Evolutionary conservation across 139 green algal genomes (phyloP).

Genomic region (Pseudopediastrum boryanum): DNA sequence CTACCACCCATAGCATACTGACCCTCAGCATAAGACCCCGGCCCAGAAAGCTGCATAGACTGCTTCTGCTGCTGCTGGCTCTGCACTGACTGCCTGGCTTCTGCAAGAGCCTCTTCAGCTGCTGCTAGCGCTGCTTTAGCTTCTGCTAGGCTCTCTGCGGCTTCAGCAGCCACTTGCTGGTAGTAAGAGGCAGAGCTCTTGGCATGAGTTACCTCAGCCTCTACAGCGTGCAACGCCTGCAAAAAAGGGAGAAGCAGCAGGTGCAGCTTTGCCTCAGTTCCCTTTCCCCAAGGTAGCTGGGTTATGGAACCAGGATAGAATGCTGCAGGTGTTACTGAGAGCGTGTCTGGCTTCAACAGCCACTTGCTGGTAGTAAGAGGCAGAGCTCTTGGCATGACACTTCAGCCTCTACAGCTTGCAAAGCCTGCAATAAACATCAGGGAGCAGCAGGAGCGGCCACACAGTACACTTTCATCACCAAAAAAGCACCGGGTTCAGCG

Average conservation of each 20-base stretch:
- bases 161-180: constrained; percentile 22
- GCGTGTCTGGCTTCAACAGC: neutral
- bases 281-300: no score
- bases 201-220: constrained; percentile 16
- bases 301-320: no score
- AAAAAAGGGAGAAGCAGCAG: neutral
- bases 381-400: constrained; percentile 17
- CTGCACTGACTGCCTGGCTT: neutral
- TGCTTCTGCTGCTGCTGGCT: constrained; percentile 15
- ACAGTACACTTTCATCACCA: no score
- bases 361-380: constrained; percentile 22
- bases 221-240: neutral
- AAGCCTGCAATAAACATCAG: neutral
- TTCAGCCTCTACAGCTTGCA: constrained; percentile 9
- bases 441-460: neutral
- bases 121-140: constrained; percentile 1
- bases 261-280: neutral
- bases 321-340: no score
- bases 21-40: neutral
- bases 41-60: neutral
- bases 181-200: constrained; percentile 20
- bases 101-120: constrained; percentile 2
- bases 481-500: no score
- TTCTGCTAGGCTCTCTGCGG: constrained; percentile 10
- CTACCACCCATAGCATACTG: neutral